Base-by-base conservation (phyloP, 2,329 filamentous ascomycete species). In the Allantophomopsis lycopodina region DNA sequence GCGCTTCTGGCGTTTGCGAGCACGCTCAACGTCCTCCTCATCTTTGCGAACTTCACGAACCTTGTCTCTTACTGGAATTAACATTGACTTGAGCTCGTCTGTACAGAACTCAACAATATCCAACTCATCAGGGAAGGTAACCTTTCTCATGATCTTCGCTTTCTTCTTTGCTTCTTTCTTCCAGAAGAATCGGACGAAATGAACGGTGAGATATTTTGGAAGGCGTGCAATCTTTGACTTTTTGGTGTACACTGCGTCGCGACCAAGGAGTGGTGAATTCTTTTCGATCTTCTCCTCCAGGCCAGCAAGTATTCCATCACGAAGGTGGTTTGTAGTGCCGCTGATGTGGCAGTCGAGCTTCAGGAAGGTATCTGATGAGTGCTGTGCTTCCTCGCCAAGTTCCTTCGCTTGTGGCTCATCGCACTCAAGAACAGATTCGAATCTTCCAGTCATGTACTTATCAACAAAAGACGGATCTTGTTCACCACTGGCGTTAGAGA, bases 181-280 rank as follows among this genome's bases (percentile, higher is more conserved):
- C 91, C 91, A 98, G 66, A 89, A 95, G 65, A 98, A 98, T 47
- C 91, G 85, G 41, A 98, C 84, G 58, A 98, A 94, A 61, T 98
- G 91, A 4, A 98, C 85, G 0, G 91, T 91, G 35, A 98, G 71
- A 58, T 98, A 95, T 60, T 94, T 94, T 14, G 91, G 91, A 37
- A 95, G 68, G 15, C 89, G 80, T 10, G 88, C 76, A 51, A 98
- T 93, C 55, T 80, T 77, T n/a, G 86, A 91, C 3, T 73, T 83
- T 63, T 94, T 94, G 37, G 87, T 95, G 61, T 94, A 98, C 2
- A 74, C 61, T 7, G 85, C 82, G 55, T 94, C 78, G 35, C 85
- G 76, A 41, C 71, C 84, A 7, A 98, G 70, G 3, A 73, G 70
- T 33, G 80, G 74, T 0, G 88, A 96, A 40, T 69, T 72, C 68